A percentile compares a stretch with the other conserved stretches of the same genome.
Conservation (phyloP, 345 rosid genomes). For the Moricandia arvensis region DNA sequence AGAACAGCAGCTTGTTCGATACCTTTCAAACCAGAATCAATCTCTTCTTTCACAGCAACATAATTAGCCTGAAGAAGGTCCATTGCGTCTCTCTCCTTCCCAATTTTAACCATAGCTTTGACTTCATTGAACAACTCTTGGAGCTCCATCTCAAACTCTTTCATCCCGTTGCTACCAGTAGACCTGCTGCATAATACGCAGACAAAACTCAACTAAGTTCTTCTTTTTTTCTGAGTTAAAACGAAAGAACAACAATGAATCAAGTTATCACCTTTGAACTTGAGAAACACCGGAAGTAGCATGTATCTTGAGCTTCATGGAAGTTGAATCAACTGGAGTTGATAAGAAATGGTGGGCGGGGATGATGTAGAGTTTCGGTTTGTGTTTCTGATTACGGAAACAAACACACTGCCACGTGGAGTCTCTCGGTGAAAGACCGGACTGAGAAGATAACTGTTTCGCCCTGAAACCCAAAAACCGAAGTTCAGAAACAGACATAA, state of each 20-base stretch:
- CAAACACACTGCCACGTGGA: conserved; percentile 28
- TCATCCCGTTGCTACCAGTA: conserved; percentile 40
- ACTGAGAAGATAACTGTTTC: conserved; percentile 22
- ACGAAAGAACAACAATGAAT: no score
- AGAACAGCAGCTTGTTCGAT: conserved; percentile 76
- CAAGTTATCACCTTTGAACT: conserved; percentile 43
- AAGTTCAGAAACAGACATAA: not conserved
- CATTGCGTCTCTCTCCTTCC: conserved; percentile 58
- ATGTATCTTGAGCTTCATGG: conserved; percentile 20
- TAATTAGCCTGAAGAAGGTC: conserved; percentile 83
- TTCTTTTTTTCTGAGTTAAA: not conserved
- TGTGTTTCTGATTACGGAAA: conserved; percentile 36
- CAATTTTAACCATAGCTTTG: conserved; percentile 54
- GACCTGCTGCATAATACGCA: conserved; percentile 42
- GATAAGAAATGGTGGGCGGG: conserved; percentile 34
- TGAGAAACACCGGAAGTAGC: conserved; percentile 43
- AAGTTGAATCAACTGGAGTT: not conserved
- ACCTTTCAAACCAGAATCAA: conserved; percentile 56
- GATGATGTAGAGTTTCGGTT: conserved; percentile 39
- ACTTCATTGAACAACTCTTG: conserved; percentile 72
- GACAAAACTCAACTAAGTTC: not conserved
- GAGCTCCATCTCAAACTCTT: conserved; percentile 61
- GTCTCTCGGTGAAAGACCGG: conserved; percentile 22
- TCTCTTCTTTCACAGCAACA: conserved; percentile 64
- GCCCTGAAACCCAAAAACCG: conserved; percentile 39